Base-by-base conservation (phyloP, 202 grass and related monocot genomes). In the Setaria viridis region DNA sequence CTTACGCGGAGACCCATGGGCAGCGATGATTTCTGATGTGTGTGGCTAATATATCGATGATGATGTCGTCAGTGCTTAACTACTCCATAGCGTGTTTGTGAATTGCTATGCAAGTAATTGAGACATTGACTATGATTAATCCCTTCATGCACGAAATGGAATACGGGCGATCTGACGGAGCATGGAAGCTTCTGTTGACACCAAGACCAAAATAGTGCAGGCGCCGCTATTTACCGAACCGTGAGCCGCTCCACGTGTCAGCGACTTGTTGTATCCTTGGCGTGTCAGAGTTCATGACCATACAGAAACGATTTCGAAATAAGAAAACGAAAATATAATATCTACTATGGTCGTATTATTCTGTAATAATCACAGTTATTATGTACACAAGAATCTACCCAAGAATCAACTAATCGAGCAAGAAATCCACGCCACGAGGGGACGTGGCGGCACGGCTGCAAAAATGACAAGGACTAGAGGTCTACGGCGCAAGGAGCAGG, bases 381-480 rank as follows among this genome's bases (percentile, higher is more conserved):
- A 74, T 80, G 60, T 90, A 87, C 88, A 90, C 17, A 87, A 54
- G 43, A 90, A 87, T 84, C 34, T 84, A 37, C 12, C 42, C 74
- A 83, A 76, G 41, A 90, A 80, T 75, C 74, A 80, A 78, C 62
- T 77, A 72, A 78, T 82, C 37, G n/a, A 50, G 4, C 29, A 82
- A 59, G 49, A 39, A 78, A 83, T 5, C 21, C 32, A 60, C 51
- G 33, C 17, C 32, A 41, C 14, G 19, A 51, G 21, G 60, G 13
- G 32, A 41, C 42, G 62, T 70, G 89, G 9, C 74, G 19, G 15
- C 34, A 41, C 69, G 58, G 69, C 70, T 33, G 60, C 60, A 80
- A 74, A 78, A 71, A 43, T 74, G 34, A 87, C 35, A 48, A 77
- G 8, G 82, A 10, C 84, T 73, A 49, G 33, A 80, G 8, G 82